Percentiles rank a stretch among this genome's conserved stretches.
Evolutionary conservation across 371 early-diverging fungal species (phyloP).

Genomic region (Amoeboradix gromovi): DNA sequence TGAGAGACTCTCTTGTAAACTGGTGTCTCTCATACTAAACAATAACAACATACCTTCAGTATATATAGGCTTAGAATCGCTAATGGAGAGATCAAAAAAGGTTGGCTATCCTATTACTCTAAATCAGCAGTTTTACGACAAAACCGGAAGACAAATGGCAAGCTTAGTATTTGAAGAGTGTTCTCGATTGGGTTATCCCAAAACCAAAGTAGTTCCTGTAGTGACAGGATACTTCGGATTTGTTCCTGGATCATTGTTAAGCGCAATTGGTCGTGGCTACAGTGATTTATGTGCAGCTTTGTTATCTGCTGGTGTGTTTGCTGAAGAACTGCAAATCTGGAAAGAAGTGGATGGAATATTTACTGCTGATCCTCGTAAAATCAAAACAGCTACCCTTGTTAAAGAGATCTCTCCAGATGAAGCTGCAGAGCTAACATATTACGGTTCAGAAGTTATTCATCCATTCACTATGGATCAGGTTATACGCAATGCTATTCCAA

Average conservation of each 20-base stretch:
- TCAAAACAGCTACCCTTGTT: conserved; percentile 54
- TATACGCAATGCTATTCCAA: conserved; percentile 69
- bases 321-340: conserved; percentile 78
- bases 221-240: conserved; percentile 59
- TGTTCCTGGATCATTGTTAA: conserved; percentile 66
- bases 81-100: conserved; percentile 19
- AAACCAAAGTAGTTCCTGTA: background rate
- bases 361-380: conserved; percentile 92
- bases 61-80: conserved; percentile 52
- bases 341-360: conserved; percentile 97
- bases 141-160: background rate
- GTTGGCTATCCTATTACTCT: background rate
- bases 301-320: conserved; percentile 19
- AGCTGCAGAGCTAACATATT: conserved; percentile 60
- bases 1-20: conserved; percentile 63
- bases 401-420: conserved; percentile 81
- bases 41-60: conserved; percentile 42
- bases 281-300: conserved; percentile 87
- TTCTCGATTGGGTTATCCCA: background rate
- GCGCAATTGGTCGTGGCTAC: conserved; percentile 83
- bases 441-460: conserved; percentile 27
- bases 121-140: conserved; percentile 4
- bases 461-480: conserved; percentile 97
- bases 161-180: background rate
- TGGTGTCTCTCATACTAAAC: conserved; percentile 49